A percentile compares a stretch with the other conserved stretches of the same genome.
Evolutionary conservation across 2,329 filamentous ascomycete genomes (phyloP).

Genomic region (Pseudogymnoascus sp.): DNA sequence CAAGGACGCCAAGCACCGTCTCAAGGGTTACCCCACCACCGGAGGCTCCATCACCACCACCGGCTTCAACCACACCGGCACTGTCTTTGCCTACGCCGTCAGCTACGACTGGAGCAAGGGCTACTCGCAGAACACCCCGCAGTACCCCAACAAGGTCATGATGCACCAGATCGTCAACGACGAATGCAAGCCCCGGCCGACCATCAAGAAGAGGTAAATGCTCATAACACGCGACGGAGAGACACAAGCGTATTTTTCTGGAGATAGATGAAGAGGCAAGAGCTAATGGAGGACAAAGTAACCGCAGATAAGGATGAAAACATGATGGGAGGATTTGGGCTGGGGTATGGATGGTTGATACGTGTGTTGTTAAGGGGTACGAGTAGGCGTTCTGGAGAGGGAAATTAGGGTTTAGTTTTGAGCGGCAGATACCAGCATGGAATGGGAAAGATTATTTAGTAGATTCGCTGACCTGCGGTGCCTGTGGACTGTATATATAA

Average conservation of each 20-base stretch:
- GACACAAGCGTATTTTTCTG: slow-evolving; percentile 5
- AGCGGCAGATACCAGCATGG: slow-evolving; percentile 10
- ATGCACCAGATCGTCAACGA: slow-evolving; percentile 67
- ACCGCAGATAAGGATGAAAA: slow-evolving; percentile 9
- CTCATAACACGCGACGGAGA: slow-evolving; percentile 5
- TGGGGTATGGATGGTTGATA: background rate
- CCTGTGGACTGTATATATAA: background rate
- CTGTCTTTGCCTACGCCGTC: slow-evolving; percentile 79
- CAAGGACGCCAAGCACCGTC: slow-evolving; percentile 78
- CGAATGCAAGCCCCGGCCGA: slow-evolving; percentile 49
- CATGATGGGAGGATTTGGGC: slow-evolving; percentile 1
- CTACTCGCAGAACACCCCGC: slow-evolving; percentile 72
- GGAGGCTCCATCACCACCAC: slow-evolving; percentile 84
- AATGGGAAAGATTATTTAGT: slow-evolving; percentile 4
- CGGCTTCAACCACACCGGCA: slow-evolving; percentile 81
- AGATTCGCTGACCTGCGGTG: background rate
- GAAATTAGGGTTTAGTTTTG: slow-evolving; percentile 9
- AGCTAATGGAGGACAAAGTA: slow-evolving; percentile 8
- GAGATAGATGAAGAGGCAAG: background rate
- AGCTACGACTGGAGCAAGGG: slow-evolving; percentile 99
- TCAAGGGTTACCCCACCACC: slow-evolving; percentile 81
- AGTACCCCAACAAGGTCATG: slow-evolving; percentile 74
- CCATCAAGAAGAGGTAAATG: slow-evolving; percentile 31
- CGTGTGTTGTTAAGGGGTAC: background rate
- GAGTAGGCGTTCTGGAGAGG: slow-evolving; percentile 10